Conservation (phyloP, 371 early-diverging fungal species). For the Mucor racemosus region DNA sequence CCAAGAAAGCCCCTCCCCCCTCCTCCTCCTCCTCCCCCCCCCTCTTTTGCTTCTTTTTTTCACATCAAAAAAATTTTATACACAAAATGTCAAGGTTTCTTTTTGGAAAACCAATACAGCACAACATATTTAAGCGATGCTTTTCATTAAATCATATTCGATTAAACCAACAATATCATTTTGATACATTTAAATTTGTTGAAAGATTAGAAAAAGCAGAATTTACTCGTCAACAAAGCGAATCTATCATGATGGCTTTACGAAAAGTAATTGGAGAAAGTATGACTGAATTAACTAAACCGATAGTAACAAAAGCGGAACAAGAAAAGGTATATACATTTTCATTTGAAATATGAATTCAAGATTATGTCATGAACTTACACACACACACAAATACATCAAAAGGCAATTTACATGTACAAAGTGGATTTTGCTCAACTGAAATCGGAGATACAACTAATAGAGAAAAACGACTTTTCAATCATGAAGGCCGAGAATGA, state of each 20-base stretch:
- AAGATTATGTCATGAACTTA: not conserved
- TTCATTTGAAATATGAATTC: too few species aligned
- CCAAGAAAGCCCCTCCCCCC: not conserved
- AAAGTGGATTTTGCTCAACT: conserved; percentile 92
- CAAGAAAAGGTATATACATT: conserved; percentile 86
- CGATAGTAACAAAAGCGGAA: conserved; percentile 80
- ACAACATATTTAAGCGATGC: not conserved
- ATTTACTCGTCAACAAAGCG: conserved; percentile 75
- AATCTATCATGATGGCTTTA: conserved; percentile 79
- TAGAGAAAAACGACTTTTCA: conserved; percentile 91
- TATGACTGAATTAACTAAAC: conserved; percentile 62
- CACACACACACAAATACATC: not conserved
- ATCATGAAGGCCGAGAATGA: conserved; percentile 86
- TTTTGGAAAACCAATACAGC: not conserved
- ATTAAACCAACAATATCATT: conserved; percentile 38
- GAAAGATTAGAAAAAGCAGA: conserved; percentile 76
- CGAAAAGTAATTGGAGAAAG: conserved; percentile 76
- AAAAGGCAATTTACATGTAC: conserved; percentile 80
- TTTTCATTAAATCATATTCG: not conserved
- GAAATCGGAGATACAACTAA: conserved; percentile 84
- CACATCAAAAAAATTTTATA: not conserved
- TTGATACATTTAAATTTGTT: conserved; percentile 83
- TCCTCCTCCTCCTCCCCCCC: too few species aligned
- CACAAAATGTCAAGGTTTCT: not conserved
- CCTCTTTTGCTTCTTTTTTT: too few species aligned